Conservation (phyloP, 306 rosid genomes). For the Luffa aegyptiaca region DNA sequence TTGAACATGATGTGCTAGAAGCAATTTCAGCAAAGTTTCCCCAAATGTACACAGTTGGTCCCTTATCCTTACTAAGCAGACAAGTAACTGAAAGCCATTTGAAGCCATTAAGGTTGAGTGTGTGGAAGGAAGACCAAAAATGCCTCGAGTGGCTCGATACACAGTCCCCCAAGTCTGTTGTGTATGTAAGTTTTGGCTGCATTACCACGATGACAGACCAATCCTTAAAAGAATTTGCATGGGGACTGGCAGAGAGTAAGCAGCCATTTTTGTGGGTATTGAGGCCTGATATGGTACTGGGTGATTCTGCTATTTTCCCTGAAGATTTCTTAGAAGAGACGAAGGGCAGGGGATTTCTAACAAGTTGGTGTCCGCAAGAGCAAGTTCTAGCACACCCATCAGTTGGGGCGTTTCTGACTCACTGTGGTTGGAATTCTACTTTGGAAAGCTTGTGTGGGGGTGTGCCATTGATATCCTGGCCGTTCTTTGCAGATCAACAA, state of each 20-base stretch:
- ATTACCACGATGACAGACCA: conserved; percentile 23
- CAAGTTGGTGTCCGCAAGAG: conserved; percentile 37
- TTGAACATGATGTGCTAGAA: conserved; percentile 27
- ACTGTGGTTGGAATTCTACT: conserved; percentile 48
- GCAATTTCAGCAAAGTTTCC: conserved; percentile 28
- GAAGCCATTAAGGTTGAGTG: conserved; percentile 19
- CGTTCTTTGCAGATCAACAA: conserved; percentile 47
- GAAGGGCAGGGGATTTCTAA: conserved; percentile 24
- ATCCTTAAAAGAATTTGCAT: conserved; percentile 31
- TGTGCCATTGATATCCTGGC: conserved; percentile 46
- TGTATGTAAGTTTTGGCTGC: conserved; percentile 37
- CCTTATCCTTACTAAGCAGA: conserved; percentile 17
- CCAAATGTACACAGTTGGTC: conserved; percentile 33
- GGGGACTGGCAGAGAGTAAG: conserved; percentile 40
- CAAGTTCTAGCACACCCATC: conserved; percentile 34
- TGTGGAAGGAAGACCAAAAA: conserved; percentile 32
- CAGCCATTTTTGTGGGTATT: conserved; percentile 32
- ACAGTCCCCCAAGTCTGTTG: conserved; percentile 26
- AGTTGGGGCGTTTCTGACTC: conserved; percentile 32
- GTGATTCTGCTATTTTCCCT: conserved; percentile 15
- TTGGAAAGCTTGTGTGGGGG: conserved; percentile 27
- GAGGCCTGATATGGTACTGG: conserved; percentile 33
- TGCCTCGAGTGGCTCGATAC: conserved; percentile 28
- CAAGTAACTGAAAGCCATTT: conserved; percentile 14
- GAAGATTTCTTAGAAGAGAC: conserved; percentile 24